phyloP scores from a whole-genome alignment of 164 flowering plant genomes.

The Chloranthus sessilifolius region DNA sequence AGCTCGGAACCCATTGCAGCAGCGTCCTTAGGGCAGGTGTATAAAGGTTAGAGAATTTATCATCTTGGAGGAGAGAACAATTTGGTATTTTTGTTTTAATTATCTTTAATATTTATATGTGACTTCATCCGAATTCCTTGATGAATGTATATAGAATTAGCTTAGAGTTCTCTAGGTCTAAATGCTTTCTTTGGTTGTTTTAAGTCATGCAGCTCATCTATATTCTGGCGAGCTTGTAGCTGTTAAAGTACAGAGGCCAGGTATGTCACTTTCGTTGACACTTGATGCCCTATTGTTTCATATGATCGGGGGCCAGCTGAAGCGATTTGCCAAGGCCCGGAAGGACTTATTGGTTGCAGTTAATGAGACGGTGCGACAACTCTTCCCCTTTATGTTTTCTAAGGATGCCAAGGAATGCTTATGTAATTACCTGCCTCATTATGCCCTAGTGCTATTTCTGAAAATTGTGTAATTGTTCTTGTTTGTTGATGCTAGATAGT shows the following conservation, averaged over 20 bases:
- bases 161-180: constrained; percentile 8
- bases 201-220: constrained; percentile 88
- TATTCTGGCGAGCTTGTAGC: constrained; percentile 97
- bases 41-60: constrained; percentile 65
- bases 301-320: constrained; percentile 93
- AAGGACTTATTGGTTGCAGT: constrained; percentile 93
- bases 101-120: constrained; percentile 2
- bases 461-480: no score
- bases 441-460: no score
- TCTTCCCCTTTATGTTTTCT: constrained; percentile 3
- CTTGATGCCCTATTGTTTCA: constrained; percentile 89
- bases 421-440: no score
- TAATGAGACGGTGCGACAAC: constrained; percentile 74
- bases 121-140: neutral
- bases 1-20: constrained; percentile 92
- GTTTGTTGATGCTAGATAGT: no score
- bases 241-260: constrained; percentile 98
- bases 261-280: constrained; percentile 73
- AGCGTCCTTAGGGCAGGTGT: constrained; percentile 96
- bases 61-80: neutral
- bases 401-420: neutral
- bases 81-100: neutral
- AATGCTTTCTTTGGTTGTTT: constrained; percentile 26
- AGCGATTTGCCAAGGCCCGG: constrained; percentile 91
- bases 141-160: neutral